Conservation (phyloP, 176 grass and related monocot species). For the Poa annua region DNA sequence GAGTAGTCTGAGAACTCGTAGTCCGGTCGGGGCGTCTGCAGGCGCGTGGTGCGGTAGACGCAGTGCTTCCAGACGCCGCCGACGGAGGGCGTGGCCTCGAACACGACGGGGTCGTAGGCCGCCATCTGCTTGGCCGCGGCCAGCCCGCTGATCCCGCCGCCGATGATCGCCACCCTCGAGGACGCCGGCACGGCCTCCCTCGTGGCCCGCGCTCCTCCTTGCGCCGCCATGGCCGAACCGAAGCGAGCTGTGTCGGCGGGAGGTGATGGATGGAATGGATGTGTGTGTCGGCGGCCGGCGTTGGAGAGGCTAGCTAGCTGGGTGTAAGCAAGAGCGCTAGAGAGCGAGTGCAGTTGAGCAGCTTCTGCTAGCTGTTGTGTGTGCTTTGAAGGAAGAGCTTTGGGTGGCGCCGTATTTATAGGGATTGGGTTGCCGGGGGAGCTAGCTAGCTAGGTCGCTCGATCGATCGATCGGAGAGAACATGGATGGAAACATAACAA, state of each 20-base stretch:
- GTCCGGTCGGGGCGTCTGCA: constrained; percentile 87
- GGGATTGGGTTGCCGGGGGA: not conserved
- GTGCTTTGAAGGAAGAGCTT: not conserved
- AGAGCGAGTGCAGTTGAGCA: not conserved
- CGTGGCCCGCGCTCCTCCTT: constrained; percentile 25
- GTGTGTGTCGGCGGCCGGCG: not conserved
- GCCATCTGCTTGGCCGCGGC: constrained; percentile 86
- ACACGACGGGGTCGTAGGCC: constrained; percentile 68
- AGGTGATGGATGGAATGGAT: not conserved
- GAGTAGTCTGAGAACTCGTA: constrained; percentile 95
- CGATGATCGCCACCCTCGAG: constrained; percentile 85
- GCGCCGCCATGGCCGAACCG: constrained; percentile 16
- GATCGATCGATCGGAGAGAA: constrained; percentile 42
- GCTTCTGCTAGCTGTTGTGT: constrained; percentile 11
- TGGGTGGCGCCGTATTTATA: constrained; percentile 48
- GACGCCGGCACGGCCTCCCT: constrained; percentile 42
- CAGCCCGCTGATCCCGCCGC: constrained; percentile 82
- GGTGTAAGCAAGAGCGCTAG: not conserved
- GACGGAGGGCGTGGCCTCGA: constrained; percentile 75
- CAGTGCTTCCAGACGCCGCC: constrained; percentile 97
- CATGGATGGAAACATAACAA: constrained; percentile 43
- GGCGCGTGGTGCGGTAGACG: constrained; percentile 76
- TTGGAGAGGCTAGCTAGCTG: not conserved
- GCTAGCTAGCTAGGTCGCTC: too few relatives aligned
- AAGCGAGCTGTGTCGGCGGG: not conserved